Base-by-base conservation (phyloP, 345 rosid species). In the Erysimum cheiranthoides region DNA sequence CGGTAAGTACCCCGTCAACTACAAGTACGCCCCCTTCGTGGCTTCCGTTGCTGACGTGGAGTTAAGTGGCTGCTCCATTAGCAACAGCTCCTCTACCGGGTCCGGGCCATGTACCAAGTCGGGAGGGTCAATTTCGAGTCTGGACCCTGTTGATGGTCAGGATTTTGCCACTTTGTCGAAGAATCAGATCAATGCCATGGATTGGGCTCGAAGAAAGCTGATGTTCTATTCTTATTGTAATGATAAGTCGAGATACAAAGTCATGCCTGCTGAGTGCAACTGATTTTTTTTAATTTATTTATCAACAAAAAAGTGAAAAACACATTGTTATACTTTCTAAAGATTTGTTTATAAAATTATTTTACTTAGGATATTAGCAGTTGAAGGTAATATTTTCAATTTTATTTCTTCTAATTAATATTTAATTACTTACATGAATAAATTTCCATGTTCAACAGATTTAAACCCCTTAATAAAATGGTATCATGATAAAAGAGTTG, bases 211-310 rank as follows among this genome's bases (percentile, higher is more conserved):
- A 69, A 88, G 90, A 54, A 93, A 91, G 78, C 88, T 88, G 64
- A 91, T 93, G 97, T 88, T 88, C 66, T 93, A 93, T 80, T 88
- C 97, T 10, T 93, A 91, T 34, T 93, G 98, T 68, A 85, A 73
- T 56, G 98, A 93, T 69, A 80, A 66, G 28, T 14, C 77, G 9
- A 85, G 96, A 77, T 93, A 74, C 75, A 91, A 91, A 76, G 88
- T 84, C 71, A 36, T 85, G 78, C 98, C 92, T 14, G 84, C 92
- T 27, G 97, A 93, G 10, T 64, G 16, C 56, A 80, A 69, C 62
- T 92, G 25, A 18, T 30, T 54, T 53, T 54, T 53, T 14, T 52
- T 39, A 4, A 4, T 56, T 43, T 28, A 6, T 16, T 0, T 61
- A 4, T 36, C 10, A 17, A 31, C 31, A 5, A 49, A 17, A n/a